Percentiles rank a stretch among this genome's conserved stretches.
Conservation (phyloP, 148 eudicot genomes). For the Camellia japonica region DNA sequence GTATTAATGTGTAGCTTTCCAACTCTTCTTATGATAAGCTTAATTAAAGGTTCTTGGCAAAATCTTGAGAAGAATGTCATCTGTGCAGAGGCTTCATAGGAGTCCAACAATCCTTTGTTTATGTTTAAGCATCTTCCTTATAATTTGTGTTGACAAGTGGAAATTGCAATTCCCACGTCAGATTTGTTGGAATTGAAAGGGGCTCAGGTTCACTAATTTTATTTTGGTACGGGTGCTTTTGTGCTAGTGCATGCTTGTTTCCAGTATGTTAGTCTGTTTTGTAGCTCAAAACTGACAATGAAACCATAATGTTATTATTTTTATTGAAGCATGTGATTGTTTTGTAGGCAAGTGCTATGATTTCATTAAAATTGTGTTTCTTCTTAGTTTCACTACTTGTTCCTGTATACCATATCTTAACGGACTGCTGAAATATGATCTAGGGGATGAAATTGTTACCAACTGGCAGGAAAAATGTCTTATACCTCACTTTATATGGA, state of each 20-base stretch:
- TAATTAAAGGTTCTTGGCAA: no score
- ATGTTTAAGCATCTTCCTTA: background rate
- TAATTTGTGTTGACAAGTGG: background rate
- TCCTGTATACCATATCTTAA: background rate
- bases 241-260: background rate
- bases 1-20: no score
- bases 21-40: no score
- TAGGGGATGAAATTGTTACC: constrained; percentile 96
- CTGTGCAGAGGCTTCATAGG: no score
- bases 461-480: constrained; percentile 74
- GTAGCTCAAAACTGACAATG: background rate
- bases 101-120: background rate
- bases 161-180: background rate
- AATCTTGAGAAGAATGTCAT: no score
- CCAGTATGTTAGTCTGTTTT: background rate
- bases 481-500: constrained; percentile 71
- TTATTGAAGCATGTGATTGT: background rate
- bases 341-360: background rate
- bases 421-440: constrained; percentile 12
- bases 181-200: background rate
- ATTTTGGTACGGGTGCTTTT: background rate
- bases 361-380: background rate
- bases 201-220: no score
- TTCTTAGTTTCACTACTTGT: background rate
- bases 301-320: background rate